Base-by-base conservation (phyloP, 1,139 yeast genomes). In the Wickerhamomyces sp. region DNA sequence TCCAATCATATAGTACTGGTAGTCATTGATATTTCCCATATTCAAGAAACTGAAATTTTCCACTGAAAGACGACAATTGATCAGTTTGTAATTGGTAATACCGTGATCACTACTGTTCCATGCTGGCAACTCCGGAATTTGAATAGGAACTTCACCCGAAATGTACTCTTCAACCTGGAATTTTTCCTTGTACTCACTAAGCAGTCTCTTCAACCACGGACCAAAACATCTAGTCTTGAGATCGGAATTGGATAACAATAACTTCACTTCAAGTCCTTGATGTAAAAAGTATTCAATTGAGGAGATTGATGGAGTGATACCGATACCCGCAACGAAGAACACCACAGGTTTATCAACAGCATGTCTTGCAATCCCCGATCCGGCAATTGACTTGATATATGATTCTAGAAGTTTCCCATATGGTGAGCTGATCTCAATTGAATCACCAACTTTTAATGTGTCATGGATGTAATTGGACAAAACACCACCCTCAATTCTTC, bases 321-420 rank as follows among this genome's bases (percentile, higher is more conserved):
- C 88, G 44, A 78, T 77, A 36, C 87, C 88, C 35, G 79, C 83
- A 20, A 75, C 69, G 35, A 76, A 56, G 28, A 78, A 55, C 4
- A 74, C 62, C 16, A 70, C 61, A 18, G 69, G 67, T 24, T 50
- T 48, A 9, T 47, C 44, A n/a, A 39, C 32, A 8, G 47, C 39
- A 16, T 61, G 59, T 16, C 34, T 25, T 36, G 42, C 39, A 38
- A 54, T 26, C 37, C 36, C 25, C 37, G 40, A 32, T n/a, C n/a
- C n/a, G n/a, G n/a, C n/a, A 46, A 45, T 4, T 29, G 44, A 35
- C 43, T 40, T 31, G 33, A 41, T 23, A n/a, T 40, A 32, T n/a
- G 51, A 51, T 59, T 49, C 49, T 69, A 64, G 3, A 52, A 59
- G 45, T 36, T 68, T 70, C 27, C 87, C 88, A 18, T 66, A 64